phyloP scores from a whole-genome alignment of 768 basidiomycete species.

The Lyophyllum shimeji region DNA sequence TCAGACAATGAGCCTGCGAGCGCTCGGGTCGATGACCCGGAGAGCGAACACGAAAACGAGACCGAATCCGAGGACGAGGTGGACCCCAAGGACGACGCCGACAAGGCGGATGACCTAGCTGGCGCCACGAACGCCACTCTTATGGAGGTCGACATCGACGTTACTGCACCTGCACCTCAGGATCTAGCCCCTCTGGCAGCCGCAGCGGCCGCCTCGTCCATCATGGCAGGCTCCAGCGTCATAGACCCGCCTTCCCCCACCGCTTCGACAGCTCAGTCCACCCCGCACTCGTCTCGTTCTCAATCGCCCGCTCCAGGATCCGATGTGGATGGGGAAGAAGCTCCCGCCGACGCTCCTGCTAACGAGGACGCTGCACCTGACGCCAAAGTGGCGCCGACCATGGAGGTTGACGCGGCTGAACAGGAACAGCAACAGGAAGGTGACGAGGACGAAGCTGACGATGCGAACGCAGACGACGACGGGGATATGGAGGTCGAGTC shows the following conservation, averaged over 20 bases:
- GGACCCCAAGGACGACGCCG: slow-evolving; percentile 22
- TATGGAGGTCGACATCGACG: slow-evolving; percentile 31
- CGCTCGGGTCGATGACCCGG: slow-evolving; percentile 12
- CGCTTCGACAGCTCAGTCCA: slow-evolving; percentile 29
- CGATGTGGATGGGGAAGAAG: slow-evolving; percentile 3
- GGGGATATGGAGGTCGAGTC: slow-evolving; percentile 50
- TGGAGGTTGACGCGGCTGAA: slow-evolving; percentile 22
- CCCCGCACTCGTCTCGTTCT: slow-evolving; percentile 41
- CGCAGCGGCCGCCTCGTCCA: slow-evolving; percentile 44
- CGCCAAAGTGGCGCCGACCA: slow-evolving; percentile 7
- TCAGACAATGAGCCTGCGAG: slow-evolving; percentile 11
- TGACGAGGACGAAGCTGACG: slow-evolving; percentile 30
- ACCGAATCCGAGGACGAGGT: slow-evolving; percentile 18
- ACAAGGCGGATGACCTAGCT: slow-evolving; percentile 16
- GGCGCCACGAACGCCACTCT: slow-evolving; percentile 19
- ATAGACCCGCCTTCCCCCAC: slow-evolving; percentile 38
- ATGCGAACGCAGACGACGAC: slow-evolving; percentile 39
- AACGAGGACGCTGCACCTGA: slow-evolving; percentile 7
- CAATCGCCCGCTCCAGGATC: slow-evolving; percentile 32
- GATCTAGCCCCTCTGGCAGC: slow-evolving; percentile 30
- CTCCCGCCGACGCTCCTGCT: slow-evolving; percentile 14
- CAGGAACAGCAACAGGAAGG: slow-evolving; percentile 27
- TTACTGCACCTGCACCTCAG: slow-evolving; percentile 25
- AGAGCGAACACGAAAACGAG: slow-evolving; percentile 23
- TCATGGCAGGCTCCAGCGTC: slow-evolving; percentile 44